These are phyloP conservation scores for Erigeron philadelphicus DNA, from an alignment of 140 eudicot genomes.

Conservation along the genomic window DNA sequence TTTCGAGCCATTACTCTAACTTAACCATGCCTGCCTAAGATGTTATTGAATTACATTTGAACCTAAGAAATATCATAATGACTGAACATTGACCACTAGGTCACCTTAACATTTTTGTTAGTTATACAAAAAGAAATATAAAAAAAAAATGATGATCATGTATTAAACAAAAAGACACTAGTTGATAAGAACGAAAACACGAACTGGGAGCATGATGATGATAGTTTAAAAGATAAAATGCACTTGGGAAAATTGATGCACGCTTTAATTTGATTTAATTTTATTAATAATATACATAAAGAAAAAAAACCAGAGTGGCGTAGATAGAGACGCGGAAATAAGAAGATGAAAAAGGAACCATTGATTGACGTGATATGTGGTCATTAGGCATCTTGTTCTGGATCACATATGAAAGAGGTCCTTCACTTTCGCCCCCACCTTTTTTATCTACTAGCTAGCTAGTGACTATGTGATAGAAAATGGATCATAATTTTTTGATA, in stretches of 20 bases:
- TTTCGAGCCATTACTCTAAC: no score
- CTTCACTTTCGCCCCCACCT: background rate
- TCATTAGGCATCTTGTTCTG: constrained; percentile 30
- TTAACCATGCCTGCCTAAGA: no score
- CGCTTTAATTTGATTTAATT: background rate
- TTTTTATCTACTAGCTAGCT: background rate
- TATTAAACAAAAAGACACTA: background rate
- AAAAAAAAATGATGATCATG: background rate
- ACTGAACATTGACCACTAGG: no score
- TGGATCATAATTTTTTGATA: no score
- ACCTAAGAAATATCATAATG: no score
- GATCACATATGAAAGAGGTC: constrained; percentile 22
- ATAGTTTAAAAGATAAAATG: constrained; percentile 18
- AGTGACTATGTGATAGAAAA: no score
- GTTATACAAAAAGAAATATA: no score
- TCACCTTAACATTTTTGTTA: no score
- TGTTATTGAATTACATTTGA: no score
- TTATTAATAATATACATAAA: no score
- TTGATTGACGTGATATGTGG: constrained; percentile 5
- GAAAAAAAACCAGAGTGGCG: background rate
- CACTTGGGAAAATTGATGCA: constrained; percentile 19
- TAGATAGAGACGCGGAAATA: constrained; percentile 42
- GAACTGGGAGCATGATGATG: background rate
- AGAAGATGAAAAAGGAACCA: constrained; percentile 35
- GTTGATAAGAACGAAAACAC: constrained; percentile 22